Percentiles rank a stretch among this genome's conserved stretches.
These are phyloP conservation scores for Pseudozyma pruni DNA, from an alignment of 1,284 basidiomycete genomes.

Conservation along the genomic window DNA sequence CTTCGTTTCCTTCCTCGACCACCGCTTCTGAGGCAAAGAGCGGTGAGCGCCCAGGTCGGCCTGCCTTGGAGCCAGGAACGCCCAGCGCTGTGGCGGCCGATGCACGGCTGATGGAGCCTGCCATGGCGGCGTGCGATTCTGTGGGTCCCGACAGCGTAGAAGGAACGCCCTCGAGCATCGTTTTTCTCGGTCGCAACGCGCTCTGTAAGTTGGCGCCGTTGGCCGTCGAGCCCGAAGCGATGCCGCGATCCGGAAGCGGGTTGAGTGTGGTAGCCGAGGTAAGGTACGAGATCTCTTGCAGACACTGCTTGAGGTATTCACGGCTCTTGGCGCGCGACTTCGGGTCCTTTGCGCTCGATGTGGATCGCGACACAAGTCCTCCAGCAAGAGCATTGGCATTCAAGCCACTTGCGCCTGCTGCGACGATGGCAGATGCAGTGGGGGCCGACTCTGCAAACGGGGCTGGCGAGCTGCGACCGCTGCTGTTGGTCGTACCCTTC, in stretches of 20 bases:
- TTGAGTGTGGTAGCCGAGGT: conserved; percentile 97
- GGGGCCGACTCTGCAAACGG: conserved; percentile 27
- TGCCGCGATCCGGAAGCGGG: conserved; percentile 73
- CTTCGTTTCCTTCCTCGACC: conserved; percentile 34
- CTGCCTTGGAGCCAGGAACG: conserved; percentile 31
- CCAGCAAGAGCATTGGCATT: conserved; percentile 27
- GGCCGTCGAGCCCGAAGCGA: conserved; percentile 27
- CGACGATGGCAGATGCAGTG: conserved; percentile 17
- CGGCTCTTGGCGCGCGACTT: conserved; percentile 92
- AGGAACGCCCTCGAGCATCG: conserved; percentile 52
- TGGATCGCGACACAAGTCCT: conserved; percentile 34
- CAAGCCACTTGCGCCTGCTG: conserved; percentile 15
- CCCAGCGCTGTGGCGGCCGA: conserved; percentile 30
- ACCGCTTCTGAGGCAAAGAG: conserved; percentile 47
- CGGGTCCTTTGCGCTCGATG: conserved; percentile 78
- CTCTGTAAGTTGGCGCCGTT: conserved; percentile 28
- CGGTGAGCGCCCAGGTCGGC: conserved; percentile 37
- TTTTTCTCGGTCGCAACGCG: conserved; percentile 46
- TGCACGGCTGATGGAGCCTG: conserved; percentile 34
- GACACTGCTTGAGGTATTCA: conserved; percentile 97
- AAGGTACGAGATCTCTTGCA: conserved; percentile 97
- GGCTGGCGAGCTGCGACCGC: conserved; percentile 56
- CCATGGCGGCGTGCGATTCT: conserved; percentile 31
- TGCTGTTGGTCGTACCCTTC: conserved; percentile 37
- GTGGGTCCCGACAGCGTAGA: conserved; percentile 19